phyloP scores from a whole-genome alignment of 805 yeast genomes.

The Teunomyces gatunensis region DNA sequence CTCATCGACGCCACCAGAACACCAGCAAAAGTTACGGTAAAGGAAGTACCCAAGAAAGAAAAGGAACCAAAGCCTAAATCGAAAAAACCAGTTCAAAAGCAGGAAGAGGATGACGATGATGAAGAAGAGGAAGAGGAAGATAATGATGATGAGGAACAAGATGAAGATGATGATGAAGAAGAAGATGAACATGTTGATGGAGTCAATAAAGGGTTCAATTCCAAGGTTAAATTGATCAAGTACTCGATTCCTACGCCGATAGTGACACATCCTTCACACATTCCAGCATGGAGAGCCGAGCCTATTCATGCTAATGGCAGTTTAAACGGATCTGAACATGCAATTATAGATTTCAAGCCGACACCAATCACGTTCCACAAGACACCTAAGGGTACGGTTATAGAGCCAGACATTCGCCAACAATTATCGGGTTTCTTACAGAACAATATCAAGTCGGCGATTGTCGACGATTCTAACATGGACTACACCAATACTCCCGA shows the following conservation, averaged over 20 bases:
- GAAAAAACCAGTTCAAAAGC: slow-evolving; percentile 1
- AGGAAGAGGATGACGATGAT: neutral
- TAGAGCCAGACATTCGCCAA: slow-evolving; percentile 26
- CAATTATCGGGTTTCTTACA: slow-evolving; percentile 27
- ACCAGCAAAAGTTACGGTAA: neutral
- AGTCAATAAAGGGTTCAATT: slow-evolving; percentile 14
- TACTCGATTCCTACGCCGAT: slow-evolving; percentile 33
- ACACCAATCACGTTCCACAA: slow-evolving; percentile 24
- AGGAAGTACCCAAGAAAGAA: neutral
- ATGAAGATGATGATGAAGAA: neutral
- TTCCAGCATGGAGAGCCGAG: slow-evolving; percentile 40
- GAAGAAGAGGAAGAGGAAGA: neutral
- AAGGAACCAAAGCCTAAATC: neutral
- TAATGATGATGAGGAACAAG: neutral
- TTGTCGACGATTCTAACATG: slow-evolving; percentile 34
- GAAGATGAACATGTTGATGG: slow-evolving; percentile 5
- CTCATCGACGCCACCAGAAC: slow-evolving; percentile 11
- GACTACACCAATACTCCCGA: slow-evolving; percentile 39
- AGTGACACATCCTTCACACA: slow-evolving; percentile 45
- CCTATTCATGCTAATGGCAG: slow-evolving; percentile 14
- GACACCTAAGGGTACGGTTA: slow-evolving; percentile 9
- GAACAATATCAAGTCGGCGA: slow-evolving; percentile 30
- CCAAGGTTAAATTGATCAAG: slow-evolving; percentile 26
- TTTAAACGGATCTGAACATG: slow-evolving; percentile 14
- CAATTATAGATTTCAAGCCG: slow-evolving; percentile 26